Conservation (phyloP, 306 rosid species). For the Senna tora region DNA sequence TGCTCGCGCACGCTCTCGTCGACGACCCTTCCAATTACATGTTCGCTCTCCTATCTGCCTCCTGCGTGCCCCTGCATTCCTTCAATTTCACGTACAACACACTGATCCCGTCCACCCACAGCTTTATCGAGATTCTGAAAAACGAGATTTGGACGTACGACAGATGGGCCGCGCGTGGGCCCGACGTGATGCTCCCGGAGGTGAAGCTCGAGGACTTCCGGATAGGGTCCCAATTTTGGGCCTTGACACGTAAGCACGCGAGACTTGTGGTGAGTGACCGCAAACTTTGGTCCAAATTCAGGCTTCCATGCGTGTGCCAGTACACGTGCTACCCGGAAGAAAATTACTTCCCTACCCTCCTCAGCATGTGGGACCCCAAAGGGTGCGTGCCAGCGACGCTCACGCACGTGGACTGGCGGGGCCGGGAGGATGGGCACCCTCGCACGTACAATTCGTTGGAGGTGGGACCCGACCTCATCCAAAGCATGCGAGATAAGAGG, state of each 20-base stretch:
- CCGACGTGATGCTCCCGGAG: conserved; percentile 61
- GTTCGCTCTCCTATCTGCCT: conserved; percentile 61
- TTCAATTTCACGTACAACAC: conserved; percentile 63
- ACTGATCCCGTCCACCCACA: conserved; percentile 39
- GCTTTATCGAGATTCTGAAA: conserved; percentile 71
- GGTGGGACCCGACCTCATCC: conserved; percentile 50
- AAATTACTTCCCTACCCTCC: conserved; percentile 78
- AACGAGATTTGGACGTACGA: conserved; percentile 45
- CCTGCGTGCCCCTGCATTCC: conserved; percentile 71
- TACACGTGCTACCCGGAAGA: conserved; percentile 73
- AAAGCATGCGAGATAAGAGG: conserved; percentile 32
- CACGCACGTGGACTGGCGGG: conserved; percentile 75
- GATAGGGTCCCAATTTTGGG: conserved; percentile 82
- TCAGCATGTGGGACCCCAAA: conserved; percentile 54
- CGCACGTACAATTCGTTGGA: conserved; percentile 51
- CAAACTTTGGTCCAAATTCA: conserved; percentile 55
- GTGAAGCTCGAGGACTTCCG: conserved; percentile 63
- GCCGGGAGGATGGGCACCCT: conserved; percentile 62
- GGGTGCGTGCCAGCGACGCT: conserved; percentile 72
- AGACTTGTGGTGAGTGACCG: conserved; percentile 50
- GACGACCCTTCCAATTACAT: conserved; percentile 56
- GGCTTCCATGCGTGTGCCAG: conserved; percentile 49
- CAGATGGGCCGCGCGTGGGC: conserved; percentile 77
- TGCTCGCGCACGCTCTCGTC: conserved; percentile 67
- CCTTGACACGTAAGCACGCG: conserved; percentile 73